phyloP scores from a whole-genome alignment of 306 rosid genomes.

The Cicer chorassanicum region DNA sequence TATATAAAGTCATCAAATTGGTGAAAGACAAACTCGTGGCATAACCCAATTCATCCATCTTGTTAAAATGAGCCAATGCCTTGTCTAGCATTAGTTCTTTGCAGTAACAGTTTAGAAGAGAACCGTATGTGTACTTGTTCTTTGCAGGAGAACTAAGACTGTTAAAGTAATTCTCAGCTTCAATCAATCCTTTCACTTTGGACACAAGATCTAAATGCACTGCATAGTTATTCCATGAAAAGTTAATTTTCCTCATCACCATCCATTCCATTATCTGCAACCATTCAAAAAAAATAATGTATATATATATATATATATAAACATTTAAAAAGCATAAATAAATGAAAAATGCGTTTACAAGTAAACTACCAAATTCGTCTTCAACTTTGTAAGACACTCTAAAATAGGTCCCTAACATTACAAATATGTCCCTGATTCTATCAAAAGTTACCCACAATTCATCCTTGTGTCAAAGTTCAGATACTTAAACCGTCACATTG shows the following conservation, averaged over 20 bases:
- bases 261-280: constrained; percentile 91
- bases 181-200: constrained; percentile 65
- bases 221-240: constrained; percentile 58
- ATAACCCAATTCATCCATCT: constrained; percentile 60
- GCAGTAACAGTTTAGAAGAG: constrained; percentile 81
- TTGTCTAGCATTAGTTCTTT: constrained; percentile 60
- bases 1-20: constrained; percentile 69
- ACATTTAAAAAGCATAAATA: neutral
- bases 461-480: too few relatives aligned
- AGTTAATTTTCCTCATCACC: constrained; percentile 64
- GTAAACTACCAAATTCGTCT: too few relatives aligned
- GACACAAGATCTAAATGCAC: constrained; percentile 67
- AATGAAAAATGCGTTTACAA: neutral
- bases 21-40: constrained; percentile 54
- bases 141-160: constrained; percentile 53
- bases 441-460: too few relatives aligned
- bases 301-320: neutral
- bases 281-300: neutral
- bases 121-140: constrained; percentile 66
- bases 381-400: too few relatives aligned
- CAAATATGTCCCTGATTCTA: too few relatives aligned
- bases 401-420: too few relatives aligned
- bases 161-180: constrained; percentile 70
- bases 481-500: too few relatives aligned
- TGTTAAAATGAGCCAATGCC: constrained; percentile 61